Conservation (phyloP, 345 rosid species). For the Anastatica hierochuntica region DNA sequence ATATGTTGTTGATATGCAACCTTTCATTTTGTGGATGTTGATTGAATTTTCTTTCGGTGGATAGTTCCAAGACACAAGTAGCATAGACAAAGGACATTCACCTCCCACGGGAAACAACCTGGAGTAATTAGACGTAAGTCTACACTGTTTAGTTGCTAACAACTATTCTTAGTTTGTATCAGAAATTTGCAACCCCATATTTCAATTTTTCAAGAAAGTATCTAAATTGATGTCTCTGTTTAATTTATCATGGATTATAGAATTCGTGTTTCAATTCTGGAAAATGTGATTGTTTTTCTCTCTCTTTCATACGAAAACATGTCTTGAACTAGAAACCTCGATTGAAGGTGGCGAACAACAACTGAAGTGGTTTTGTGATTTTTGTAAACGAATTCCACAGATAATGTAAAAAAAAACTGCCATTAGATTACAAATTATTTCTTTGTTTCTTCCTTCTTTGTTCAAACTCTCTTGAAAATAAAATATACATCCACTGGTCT, state of each 20-base stretch:
- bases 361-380: slow-evolving; percentile 77
- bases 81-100: slow-evolving; percentile 43
- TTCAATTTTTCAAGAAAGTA: neutral
- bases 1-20: slow-evolving; percentile 9
- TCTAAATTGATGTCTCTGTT: slow-evolving; percentile 5
- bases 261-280: neutral
- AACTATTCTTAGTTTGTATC: slow-evolving; percentile 5
- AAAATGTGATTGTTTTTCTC: neutral
- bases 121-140: slow-evolving; percentile 67
- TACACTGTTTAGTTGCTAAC: slow-evolving; percentile 21
- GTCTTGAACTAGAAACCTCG: slow-evolving; percentile 62
- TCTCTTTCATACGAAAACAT: slow-evolving; percentile 49
- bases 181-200: neutral
- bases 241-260: neutral
- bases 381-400: slow-evolving; percentile 35
- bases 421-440: neutral
- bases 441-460: neutral
- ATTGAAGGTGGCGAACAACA: slow-evolving; percentile 68
- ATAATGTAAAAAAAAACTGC: too few relatives aligned
- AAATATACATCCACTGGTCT: slow-evolving; percentile 59
- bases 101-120: slow-evolving; percentile 50
- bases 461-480: slow-evolving; percentile 1
- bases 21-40: slow-evolving; percentile 23
- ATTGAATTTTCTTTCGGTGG: slow-evolving; percentile 45
- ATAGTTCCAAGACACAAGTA: slow-evolving; percentile 72